Conservation (phyloP, 345 rosid species). For the Gossypium ekmanianum region DNA sequence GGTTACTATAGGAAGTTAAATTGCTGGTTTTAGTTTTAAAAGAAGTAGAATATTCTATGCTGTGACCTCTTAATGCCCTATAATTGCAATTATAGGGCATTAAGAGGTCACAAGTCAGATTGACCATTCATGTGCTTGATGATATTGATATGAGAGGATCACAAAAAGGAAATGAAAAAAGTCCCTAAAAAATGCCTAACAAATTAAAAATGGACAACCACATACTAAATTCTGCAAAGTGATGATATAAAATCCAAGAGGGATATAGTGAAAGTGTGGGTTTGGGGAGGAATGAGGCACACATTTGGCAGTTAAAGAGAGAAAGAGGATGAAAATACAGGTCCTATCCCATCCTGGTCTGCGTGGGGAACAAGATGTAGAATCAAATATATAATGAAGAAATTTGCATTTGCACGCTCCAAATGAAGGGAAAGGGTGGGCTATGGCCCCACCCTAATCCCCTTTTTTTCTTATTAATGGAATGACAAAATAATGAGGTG, state of each 20-base stretch:
- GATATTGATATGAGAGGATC: not conserved
- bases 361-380: slow-evolving; percentile 13
- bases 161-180: not conserved
- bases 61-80: too few species aligned
- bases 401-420: not conserved
- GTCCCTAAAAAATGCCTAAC: not conserved
- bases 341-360: not conserved
- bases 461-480: not conserved
- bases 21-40: not conserved
- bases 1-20: too few species aligned
- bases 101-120: not conserved
- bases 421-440: not conserved
- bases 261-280: not conserved
- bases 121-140: slow-evolving; percentile 9
- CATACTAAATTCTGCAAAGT: slow-evolving; percentile 6
- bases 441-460: slow-evolving; percentile 1
- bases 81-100: not conserved
- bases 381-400: not conserved
- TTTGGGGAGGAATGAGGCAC: not conserved
- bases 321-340: not conserved
- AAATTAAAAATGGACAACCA: not conserved
- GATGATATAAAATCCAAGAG: not conserved
- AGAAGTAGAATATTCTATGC: too few species aligned
- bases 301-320: not conserved
- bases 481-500: slow-evolving; percentile 4